Conservation (phyloP, 1,284 basidiomycete genomes). For the Sanghuangporus sanghuang region DNA sequence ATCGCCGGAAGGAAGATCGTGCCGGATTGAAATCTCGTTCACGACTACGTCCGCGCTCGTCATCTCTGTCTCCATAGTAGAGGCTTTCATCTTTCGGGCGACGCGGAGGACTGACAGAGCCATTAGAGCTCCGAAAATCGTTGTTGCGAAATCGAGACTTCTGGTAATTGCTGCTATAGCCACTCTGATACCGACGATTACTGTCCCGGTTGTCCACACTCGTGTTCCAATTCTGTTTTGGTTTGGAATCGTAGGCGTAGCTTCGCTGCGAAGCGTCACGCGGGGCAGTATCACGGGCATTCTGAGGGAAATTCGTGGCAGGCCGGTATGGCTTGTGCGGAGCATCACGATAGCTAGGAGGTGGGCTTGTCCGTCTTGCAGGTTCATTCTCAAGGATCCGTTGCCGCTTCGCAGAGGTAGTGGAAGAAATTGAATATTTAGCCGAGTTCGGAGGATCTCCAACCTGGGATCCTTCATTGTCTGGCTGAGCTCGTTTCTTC, state of each 20-base stretch:
- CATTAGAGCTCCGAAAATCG: conserved; percentile 5
- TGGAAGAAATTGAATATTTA: background rate
- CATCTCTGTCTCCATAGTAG: background rate
- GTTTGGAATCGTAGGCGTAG: background rate
- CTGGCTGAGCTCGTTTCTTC: background rate
- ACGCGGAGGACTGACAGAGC: conserved; percentile 5
- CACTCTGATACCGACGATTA: background rate
- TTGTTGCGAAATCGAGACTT: conserved; percentile 4
- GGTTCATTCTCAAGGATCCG: conserved; percentile 1
- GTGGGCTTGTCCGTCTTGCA: background rate
- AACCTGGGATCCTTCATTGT: conserved; percentile 2
- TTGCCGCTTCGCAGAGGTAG: conserved; percentile 4
- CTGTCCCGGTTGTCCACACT: background rate
- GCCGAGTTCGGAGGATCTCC: background rate
- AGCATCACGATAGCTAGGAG: conserved; percentile 1
- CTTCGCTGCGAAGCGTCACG: background rate
- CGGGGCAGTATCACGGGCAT: background rate
- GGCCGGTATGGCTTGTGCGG: background rate
- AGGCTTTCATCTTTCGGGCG: background rate
- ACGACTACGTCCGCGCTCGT: background rate
- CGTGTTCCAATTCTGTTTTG: background rate
- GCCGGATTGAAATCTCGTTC: background rate
- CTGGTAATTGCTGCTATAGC: background rate
- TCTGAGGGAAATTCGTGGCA: background rate
- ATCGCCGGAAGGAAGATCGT: background rate